Conservation (phyloP, 768 basidiomycete species). For the Trametes meyenii region DNA sequence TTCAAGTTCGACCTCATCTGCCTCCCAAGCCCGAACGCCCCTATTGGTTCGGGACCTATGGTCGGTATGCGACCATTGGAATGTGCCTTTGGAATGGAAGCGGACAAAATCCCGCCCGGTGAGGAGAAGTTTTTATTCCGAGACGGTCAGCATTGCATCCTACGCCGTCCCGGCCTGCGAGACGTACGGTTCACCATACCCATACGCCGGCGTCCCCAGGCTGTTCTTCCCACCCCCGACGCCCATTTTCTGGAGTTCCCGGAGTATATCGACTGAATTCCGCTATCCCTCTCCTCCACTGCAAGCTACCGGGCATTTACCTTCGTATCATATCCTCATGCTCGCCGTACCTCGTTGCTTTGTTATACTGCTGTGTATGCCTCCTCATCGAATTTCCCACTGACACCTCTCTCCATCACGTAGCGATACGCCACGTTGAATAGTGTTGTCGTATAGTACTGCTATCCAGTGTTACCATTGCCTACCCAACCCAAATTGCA, state of each 20-base stretch:
- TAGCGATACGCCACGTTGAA: too few relatives aligned
- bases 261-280: not conserved
- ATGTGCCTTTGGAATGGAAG: not conserved
- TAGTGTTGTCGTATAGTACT: too few relatives aligned
- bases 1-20: conserved; percentile 5
- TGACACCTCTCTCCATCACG: too few relatives aligned
- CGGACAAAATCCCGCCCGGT: not conserved
- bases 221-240: not conserved
- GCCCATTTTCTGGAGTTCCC: not conserved
- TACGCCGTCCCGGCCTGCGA: not conserved
- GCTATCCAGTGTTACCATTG: too few relatives aligned
- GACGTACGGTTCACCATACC: not conserved
- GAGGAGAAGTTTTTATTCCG: conserved; percentile 1
- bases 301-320: too few relatives aligned
- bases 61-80: not conserved
- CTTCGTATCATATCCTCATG: too few relatives aligned
- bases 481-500: too few relatives aligned
- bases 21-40: not conserved
- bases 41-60: not conserved
- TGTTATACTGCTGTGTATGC: too few relatives aligned
- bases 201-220: not conserved
- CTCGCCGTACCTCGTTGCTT: too few relatives aligned
- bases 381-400: too few relatives aligned
- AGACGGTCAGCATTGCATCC: not conserved
- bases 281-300: too few relatives aligned